phyloP scores from a whole-genome alignment of 1,284 basidiomycete species.

The Ganoderma lucidum region DNA sequence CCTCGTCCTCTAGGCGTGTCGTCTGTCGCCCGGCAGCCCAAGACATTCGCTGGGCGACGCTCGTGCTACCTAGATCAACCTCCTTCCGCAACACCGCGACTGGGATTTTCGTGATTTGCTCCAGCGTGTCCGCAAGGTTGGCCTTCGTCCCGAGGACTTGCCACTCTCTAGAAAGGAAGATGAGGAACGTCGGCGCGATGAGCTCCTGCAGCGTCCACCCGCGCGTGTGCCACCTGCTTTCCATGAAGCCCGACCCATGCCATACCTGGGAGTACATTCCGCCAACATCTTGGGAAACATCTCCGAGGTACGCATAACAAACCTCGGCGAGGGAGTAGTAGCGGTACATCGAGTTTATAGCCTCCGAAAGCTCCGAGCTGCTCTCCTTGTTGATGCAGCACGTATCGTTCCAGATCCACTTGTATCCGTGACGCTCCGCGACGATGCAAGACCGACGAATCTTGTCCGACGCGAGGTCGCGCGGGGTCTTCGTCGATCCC shows the following conservation, averaged over 20 bases:
- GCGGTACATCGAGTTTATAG: constrained; percentile 29
- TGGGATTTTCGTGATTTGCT: background rate
- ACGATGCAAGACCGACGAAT: constrained; percentile 4
- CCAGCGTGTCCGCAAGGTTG: background rate
- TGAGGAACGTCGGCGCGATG: constrained; percentile 18
- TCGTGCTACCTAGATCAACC: background rate
- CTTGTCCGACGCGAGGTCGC: constrained; percentile 8
- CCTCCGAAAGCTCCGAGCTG: constrained; percentile 27
- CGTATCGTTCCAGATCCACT: constrained; percentile 28
- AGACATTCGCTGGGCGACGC: constrained; percentile 11
- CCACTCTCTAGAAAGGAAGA: constrained; percentile 23
- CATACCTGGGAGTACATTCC: background rate
- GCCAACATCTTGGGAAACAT: constrained; percentile 11
- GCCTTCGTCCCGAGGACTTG: constrained; percentile 9
- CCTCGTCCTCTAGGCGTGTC: constrained; percentile 6
- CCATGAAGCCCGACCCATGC: constrained; percentile 10
- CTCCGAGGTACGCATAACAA: constrained; percentile 25
- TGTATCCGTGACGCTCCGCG: constrained; percentile 9
- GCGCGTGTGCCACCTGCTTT: constrained; percentile 21
- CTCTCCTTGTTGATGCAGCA: constrained; percentile 31
- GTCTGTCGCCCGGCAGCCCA: constrained; percentile 6
- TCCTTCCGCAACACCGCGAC: background rate
- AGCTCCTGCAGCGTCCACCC: constrained; percentile 29
- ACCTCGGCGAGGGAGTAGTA: constrained; percentile 24
- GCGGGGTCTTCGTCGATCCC: constrained; percentile 1